Conservation (phyloP, 352 stramenopile species). For the Globisporangium barbulae region DNA sequence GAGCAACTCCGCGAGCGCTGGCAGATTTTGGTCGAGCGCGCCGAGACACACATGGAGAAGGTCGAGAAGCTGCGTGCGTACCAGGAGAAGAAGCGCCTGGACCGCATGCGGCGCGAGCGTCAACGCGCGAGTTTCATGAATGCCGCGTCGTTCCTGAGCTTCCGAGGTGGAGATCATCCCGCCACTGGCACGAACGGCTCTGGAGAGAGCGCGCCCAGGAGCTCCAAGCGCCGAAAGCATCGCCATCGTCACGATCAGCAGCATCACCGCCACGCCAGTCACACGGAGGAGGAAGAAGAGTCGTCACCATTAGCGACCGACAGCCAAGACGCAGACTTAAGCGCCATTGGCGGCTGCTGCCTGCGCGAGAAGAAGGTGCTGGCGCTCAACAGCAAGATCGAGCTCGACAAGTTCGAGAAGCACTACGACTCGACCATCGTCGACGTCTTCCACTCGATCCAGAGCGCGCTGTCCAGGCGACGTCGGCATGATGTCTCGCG, state of each 20-base stretch:
- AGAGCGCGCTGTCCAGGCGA: slow-evolving; percentile 25
- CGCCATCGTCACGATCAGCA: background rate
- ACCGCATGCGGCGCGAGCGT: slow-evolving; percentile 25
- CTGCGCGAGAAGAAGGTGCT: slow-evolving; percentile 58
- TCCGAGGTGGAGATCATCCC: background rate
- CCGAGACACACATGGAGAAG: slow-evolving; percentile 52
- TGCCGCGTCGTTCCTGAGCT: slow-evolving; percentile 19
- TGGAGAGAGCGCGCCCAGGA: background rate
- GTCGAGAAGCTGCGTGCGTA: slow-evolving; percentile 55
- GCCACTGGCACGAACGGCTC: background rate
- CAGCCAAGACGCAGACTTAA: background rate
- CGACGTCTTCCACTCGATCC: slow-evolving; percentile 51
- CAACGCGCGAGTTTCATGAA: slow-evolving; percentile 31
- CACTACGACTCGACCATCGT: slow-evolving; percentile 62
- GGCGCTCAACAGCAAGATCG: slow-evolving; percentile 46
- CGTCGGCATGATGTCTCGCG: slow-evolving; percentile 11
- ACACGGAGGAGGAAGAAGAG: slow-evolving; percentile 13
- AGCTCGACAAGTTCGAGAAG: slow-evolving; percentile 49
- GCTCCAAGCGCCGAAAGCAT: background rate
- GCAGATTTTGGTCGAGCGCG: slow-evolving; percentile 47
- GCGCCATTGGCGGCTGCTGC: slow-evolving; percentile 23
- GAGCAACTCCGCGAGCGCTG: slow-evolving; percentile 60
- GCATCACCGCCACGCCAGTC: background rate
- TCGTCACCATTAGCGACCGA: background rate
- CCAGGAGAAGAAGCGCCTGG: slow-evolving; percentile 42